Base-by-base conservation (phyloP, 805 yeast genomes). In the Cyberlindnera meyerae region DNA sequence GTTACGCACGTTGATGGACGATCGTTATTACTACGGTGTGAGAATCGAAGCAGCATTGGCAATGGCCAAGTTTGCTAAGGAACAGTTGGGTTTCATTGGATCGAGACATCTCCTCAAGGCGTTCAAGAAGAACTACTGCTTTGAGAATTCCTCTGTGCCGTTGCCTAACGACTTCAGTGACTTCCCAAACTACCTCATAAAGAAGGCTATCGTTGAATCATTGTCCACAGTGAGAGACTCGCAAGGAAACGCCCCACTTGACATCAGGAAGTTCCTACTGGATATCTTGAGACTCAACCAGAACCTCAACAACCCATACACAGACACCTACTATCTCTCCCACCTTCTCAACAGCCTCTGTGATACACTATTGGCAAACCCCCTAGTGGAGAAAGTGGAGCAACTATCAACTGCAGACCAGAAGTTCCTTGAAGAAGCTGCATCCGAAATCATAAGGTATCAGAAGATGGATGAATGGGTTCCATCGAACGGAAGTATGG, bases 31-130 rank as follows among this genome's bases (percentile, higher is more conserved):
- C 54, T 88, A 85, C 58, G 97, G 97, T 4, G 77, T 93, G 1
- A 68, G 99, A 40, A 71, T 78, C 13, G 94, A 86, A 39, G 97
- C 98, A 1, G 94, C 95, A 1, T 58, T 63, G 31, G 93, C 93
- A 0, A 65, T 93, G 29, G 81, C 89, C 0, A 69, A 61, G n/a
- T 68, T 77, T 35, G 81, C 95, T 0, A 74, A 64, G 17, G 73
- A 72, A 24, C 75, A 73, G 11, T 68, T 75, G 27, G 70, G 70
- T n/a, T 84, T 73, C 56, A 64, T 82, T 20, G 97, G 97, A 0
- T 67, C 82, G 48, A 68, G 66, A 28, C 90, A 85, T 54, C 65
- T 93, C 35, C 59, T 86, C 27, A 75, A 72, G 50, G 83, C 87
- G 0, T 87, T 77, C 56, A 80, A 76, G 44, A 61, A 65, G 15